Base-by-base conservation (phyloP, 2,329 filamentous ascomycete genomes). In the Microsporum canis region DNA sequence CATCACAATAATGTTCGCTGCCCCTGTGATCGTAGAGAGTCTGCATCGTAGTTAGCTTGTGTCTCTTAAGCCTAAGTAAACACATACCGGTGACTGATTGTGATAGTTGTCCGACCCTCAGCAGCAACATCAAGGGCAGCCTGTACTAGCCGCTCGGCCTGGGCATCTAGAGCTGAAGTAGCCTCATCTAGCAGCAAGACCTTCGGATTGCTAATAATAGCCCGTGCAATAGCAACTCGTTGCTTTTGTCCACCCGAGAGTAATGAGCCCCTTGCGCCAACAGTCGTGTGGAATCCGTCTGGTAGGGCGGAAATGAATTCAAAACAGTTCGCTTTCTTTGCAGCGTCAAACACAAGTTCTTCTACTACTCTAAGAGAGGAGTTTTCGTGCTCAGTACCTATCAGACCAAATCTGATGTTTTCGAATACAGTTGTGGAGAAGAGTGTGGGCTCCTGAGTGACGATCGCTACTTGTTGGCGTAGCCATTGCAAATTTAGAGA, bases 231-330 rank as follows among this genome's bases (percentile, higher is more conserved):
- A 7, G 89, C 95, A 89, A 99, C 97, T 62, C 94, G 87, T 74
- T 97, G 94, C 76, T 97, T 97, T 75, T 99, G 94, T 5, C 94
- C 94, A 65, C 94, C 94, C 5, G 94, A 99, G 10, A 99, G 83
- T 10, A 91, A 92, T 64, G 99, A 96, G 7, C 89, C 89, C 63
- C 88, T 83, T 72, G 92, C 88, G 61, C 89, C 90, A n/a, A 95
- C 88, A 65, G 89, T 84, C 0, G 90, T 95, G 65, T 91, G 80
- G 67, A 94, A 95, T 6, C 86, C 86, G 64, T 94, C 84, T 0
- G 89, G 88, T 0, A 95, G 79, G 8, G 79, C 72, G 2, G 78
- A 80, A 63, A 95, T 85, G 71, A 95, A 95, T 65, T 89, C 88
- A 69, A 94, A 88, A 0, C 89, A 89, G 66, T 94, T 63, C n/a